Conservation (phyloP, 305 asterid genomes). For the Fraxinus albicans region DNA sequence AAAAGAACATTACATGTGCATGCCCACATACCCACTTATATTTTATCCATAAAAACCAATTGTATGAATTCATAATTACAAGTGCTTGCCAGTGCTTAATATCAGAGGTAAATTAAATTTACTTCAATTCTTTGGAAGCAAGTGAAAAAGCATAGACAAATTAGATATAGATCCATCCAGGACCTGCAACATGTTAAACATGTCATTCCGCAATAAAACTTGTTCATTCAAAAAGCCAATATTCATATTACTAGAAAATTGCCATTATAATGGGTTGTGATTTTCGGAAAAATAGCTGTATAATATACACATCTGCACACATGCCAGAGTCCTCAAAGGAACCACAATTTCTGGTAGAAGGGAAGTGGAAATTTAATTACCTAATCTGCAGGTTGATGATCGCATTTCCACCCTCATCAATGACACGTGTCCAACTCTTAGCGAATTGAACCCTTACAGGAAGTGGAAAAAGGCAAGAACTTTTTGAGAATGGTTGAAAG, state of each 20-base stretch:
- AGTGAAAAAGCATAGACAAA: neutral
- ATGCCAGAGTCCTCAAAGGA: neutral
- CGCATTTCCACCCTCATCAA: slow-evolving; percentile 67
- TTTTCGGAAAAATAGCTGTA: neutral
- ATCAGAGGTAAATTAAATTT: neutral
- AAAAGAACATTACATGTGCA: neutral
- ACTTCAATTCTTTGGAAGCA: neutral
- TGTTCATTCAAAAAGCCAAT: neutral
- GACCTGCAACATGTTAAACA: neutral
- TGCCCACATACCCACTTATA: too few species aligned
- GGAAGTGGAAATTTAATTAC: slow-evolving; percentile 32
- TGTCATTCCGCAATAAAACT: neutral
- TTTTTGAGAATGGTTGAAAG: slow-evolving; percentile 52
- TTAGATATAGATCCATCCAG: neutral
- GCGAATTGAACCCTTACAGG: slow-evolving; percentile 47
- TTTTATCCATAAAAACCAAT: too few species aligned
- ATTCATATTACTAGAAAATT: neutral
- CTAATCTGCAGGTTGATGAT: slow-evolving; percentile 75
- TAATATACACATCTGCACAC: neutral
- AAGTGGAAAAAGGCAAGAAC: slow-evolving; percentile 66
- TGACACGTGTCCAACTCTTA: slow-evolving; percentile 52
- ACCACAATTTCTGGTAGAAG: slow-evolving; percentile 9
- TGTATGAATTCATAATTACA: neutral
- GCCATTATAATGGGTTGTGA: neutral
- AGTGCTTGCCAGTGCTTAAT: neutral